phyloP scores from a whole-genome alignment of 768 basidiomycete species.

The Sporobolomyces pararoseus region DNA sequence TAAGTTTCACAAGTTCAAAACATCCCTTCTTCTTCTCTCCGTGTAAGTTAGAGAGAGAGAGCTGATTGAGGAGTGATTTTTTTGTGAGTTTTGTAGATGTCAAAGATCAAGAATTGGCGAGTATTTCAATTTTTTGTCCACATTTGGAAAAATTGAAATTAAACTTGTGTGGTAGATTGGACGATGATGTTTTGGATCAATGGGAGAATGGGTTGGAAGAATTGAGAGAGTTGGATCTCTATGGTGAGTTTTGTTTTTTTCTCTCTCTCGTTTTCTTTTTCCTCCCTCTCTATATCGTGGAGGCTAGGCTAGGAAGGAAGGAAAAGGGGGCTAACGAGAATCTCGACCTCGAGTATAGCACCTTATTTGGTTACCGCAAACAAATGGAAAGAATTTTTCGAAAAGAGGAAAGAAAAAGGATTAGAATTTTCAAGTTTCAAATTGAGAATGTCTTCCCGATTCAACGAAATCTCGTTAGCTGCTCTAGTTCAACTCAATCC shows the following conservation, averaged over 20 bases:
- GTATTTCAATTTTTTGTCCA: constrained; percentile 76
- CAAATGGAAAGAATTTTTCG: constrained; percentile 73
- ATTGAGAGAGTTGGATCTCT: constrained; percentile 69
- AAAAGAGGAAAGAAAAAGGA: constrained; percentile 54
- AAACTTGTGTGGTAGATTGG: constrained; percentile 79
- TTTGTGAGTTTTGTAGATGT: constrained; percentile 57
- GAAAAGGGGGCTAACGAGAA: too few relatives aligned
- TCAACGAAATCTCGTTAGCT: constrained; percentile 66
- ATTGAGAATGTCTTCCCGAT: constrained; percentile 57
- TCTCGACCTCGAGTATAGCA: background rate
- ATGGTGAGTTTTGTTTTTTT: constrained; percentile 53
- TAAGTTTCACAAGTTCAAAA: constrained; percentile 53
- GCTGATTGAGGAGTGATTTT: background rate
- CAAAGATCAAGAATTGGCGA: constrained; percentile 61
- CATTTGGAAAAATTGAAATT: constrained; percentile 74
- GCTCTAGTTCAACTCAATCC: constrained; percentile 58
- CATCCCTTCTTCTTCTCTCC: too few relatives aligned
- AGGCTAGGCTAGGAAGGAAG: too few relatives aligned
- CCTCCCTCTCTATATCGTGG: background rate
- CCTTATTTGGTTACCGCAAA: constrained; percentile 58
- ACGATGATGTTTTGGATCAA: constrained; percentile 57
- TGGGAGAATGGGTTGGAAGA: constrained; percentile 57
- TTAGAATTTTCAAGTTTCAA: constrained; percentile 63
- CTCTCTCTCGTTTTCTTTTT: background rate
- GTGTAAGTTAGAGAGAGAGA: too few relatives aligned